Conservation (phyloP, 179 eudicot species). For the Nepenthes alata region DNA sequence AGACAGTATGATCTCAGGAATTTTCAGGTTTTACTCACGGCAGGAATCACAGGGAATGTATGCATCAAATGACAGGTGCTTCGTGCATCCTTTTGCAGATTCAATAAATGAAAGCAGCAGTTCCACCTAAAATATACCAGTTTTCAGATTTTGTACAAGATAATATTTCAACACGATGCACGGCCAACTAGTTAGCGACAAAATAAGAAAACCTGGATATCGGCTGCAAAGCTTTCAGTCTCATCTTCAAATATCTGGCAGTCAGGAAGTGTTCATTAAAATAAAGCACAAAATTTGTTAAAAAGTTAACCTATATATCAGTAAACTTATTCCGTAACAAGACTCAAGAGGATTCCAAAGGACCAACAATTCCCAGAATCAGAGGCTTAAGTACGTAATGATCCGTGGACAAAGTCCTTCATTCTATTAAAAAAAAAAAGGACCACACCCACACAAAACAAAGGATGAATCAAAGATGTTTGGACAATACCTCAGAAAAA, state of each 20-base stretch:
- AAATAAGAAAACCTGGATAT: conserved; percentile 54
- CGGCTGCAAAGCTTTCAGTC: conserved; percentile 45
- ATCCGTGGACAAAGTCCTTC: neutral
- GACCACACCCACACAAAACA: neutral
- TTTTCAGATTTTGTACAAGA: conserved; percentile 7
- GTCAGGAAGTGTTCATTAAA: conserved; percentile 7
- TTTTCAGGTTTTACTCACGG: conserved; percentile 38
- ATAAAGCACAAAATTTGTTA: neutral
- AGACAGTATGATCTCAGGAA: neutral
- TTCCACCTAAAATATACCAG: conserved; percentile 43
- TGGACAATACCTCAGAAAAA: conserved; percentile 62
- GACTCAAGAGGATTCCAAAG: neutral
- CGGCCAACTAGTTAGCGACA: conserved; percentile 6
- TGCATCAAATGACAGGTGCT: conserved; percentile 65
- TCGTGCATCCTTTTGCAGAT: conserved; percentile 81
- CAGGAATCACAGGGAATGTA: conserved; percentile 66
- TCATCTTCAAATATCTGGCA: conserved; percentile 73
- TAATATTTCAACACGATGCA: neutral
- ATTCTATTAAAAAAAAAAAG: neutral
- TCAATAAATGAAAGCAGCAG: conserved; percentile 68
- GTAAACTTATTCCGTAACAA: neutral
- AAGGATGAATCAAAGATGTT: neutral
- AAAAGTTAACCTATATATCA: too few relatives aligned
- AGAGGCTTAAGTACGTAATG: neutral
- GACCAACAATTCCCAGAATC: neutral